Base-by-base conservation (phyloP, 306 rosid species). In the Malus orientalis region DNA sequence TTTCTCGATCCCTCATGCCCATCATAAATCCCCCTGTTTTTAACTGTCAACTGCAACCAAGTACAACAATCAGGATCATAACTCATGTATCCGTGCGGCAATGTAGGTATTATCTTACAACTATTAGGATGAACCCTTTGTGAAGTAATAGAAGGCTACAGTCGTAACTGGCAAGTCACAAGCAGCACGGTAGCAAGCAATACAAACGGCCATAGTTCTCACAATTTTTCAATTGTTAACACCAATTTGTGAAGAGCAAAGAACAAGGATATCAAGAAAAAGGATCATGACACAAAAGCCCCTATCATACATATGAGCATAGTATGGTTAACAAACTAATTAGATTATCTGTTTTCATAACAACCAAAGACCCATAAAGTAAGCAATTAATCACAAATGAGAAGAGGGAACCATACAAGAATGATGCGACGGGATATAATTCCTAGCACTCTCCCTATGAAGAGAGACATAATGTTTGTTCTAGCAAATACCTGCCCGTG, bases 401-500 rank as follows among this genome's bases (percentile, higher is more conserved):
- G 27, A 6, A 32, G 29, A 25, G 30, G 25, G 29, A 20, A 5
- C 36, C 36, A 61, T 13, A 25, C 18, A 11, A 5, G 66, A 23
- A 25, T 60, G 66, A 57, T 22, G 30, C 12, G 65, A 60, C 0
- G 6, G 8, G 9, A 60, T 6, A 60, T 13, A 63, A 1, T 58
- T 38, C 44, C 58, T 14, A 40, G 55, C 38, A 15, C 36, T 73
- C 49, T 54, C 27, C 16, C 3, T 13, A 36, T 59, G 18, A 73
- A 58, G 54, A 36, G 18, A 25, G 27, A 32, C 77, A 18, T 33
- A 79, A 53, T 30, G 23, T 38, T 63, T 79, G 65, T 85, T 57
- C 53, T 19, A 36, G 67, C 22, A 81, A 36, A 71, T 81, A 95
- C 97, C 99, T 95, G 99, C 68, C 99, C 99, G 81, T 95, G 97